Evolutionary conservation across 2,329 filamentous ascomycete species (phyloP).

Genomic region (Talaromyces marneffei): DNA sequence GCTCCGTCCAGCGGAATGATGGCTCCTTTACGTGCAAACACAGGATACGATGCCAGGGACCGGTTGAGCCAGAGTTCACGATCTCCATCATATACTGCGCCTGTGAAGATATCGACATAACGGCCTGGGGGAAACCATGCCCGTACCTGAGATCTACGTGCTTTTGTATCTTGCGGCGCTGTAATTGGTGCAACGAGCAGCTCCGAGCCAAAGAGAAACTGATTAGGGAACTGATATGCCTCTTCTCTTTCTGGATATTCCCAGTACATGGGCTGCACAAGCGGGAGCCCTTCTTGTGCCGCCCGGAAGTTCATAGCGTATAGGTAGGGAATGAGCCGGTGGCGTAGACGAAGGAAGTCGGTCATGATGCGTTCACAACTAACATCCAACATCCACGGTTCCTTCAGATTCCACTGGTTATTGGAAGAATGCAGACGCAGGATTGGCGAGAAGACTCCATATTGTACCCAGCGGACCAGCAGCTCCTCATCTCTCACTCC

Average conservation of each 20-base stretch:
- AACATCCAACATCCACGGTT: constrained; percentile 54
- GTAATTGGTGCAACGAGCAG: constrained; percentile 55
- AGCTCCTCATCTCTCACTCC: constrained; percentile 56
- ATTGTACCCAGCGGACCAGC: constrained; percentile 56
- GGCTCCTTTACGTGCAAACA: constrained; percentile 52
- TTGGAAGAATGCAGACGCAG: constrained; percentile 56
- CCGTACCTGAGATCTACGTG: constrained; percentile 45
- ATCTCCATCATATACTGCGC: constrained; percentile 53
- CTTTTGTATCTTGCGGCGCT: constrained; percentile 43
- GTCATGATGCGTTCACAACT: constrained; percentile 46
- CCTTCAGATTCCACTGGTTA: constrained; percentile 55
- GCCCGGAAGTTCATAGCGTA: constrained; percentile 52
- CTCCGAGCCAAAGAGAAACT: constrained; percentile 55
- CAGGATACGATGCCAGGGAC: constrained; percentile 46
- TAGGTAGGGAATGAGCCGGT: constrained; percentile 56
- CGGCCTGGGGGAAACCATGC: constrained; percentile 52
- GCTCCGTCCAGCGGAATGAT: constrained; percentile 52
- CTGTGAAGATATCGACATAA: constrained; percentile 55
- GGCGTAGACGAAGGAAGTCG: constrained; percentile 49
- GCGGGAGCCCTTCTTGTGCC: constrained; percentile 43
- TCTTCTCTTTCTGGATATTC: constrained; percentile 47
- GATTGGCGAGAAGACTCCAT: constrained; percentile 57
- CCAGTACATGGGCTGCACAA: constrained; percentile 61
- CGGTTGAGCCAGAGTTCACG: constrained; percentile 50
- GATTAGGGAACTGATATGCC: constrained; percentile 53